Evolutionary conservation across 1,284 basidiomycete species (phyloP), one percentile per base, ranked within the genome.

Genomic region (Malassezia sympodialis): DNA sequence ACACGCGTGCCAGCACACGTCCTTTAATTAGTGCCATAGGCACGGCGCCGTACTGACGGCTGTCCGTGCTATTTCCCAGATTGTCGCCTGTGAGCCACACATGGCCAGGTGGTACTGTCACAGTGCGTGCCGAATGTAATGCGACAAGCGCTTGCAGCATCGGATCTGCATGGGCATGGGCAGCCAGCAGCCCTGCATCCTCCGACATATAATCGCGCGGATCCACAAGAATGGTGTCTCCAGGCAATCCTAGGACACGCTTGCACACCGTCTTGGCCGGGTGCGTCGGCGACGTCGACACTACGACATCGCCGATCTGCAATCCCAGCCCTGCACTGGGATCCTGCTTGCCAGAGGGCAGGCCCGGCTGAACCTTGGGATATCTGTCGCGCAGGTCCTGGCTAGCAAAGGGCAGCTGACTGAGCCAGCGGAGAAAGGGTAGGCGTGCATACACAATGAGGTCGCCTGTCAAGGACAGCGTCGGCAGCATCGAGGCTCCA

Each of bases 51-150:
- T 96, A 96, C 39, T 80, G 78, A 53, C 91, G 80, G 26, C 90
- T 96, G 76, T 96, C 93, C 8, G 84, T 83, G 40, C 88, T 90
- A 64, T 81, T 82, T 27, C 81, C 79, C 53, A 86, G 78, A 66
- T 98, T 98, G 78, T 98, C 93, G 12, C 93, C 93, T 26, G 80
- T 82, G 40, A 94, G 79, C 91, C 91, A 98, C n/a, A 96, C 68
- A 37, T 74, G 68, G 0, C 71, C 71, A 5, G 48, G 42, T 3
- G 61, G 59, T 0, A 62, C 39, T 3, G 59, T 59, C 31, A 65
- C 49, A 1, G 49, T 52, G 10, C 50, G 43, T 7, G 34, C 45
- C 14, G 35, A 21, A 7, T 57, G 49, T 12, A 51, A 8, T 12
- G 42, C 32, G 19, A 43, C 30, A 2, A 45, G 32, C 2, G 53